Evolutionary conservation across 2,329 filamentous ascomycete genomes (phyloP).

Genomic region (Fusarium liriodendri): DNA sequence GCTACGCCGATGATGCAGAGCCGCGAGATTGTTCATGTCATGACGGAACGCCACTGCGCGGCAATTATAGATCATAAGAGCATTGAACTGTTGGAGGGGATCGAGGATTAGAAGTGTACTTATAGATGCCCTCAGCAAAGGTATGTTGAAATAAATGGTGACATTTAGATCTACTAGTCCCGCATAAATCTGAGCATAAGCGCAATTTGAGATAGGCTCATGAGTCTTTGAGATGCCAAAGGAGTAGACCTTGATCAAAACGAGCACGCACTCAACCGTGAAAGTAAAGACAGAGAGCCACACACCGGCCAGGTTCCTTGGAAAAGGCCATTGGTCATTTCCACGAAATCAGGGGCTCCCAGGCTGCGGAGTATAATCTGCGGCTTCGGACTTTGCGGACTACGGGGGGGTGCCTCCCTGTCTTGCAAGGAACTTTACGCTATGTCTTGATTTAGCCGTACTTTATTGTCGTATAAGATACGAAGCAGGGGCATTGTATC

Average conservation of each 20-base stretch:
- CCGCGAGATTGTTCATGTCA: slow-evolving; percentile 16
- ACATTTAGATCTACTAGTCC: too few relatives aligned
- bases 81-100: slow-evolving; percentile 11
- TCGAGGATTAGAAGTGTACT: not conserved
- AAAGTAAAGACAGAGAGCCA: too few relatives aligned
- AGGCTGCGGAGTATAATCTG: not conserved
- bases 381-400: not conserved
- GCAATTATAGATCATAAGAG: slow-evolving; percentile 30
- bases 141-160: too few relatives aligned
- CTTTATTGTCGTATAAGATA: not conserved
- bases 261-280: too few relatives aligned
- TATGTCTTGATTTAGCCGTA: not conserved
- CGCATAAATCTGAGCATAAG: not conserved
- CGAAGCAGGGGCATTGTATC: not conserved
- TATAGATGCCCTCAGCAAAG: not conserved
- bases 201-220: not conserved
- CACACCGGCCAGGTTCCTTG: not conserved
- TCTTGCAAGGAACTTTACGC: not conserved
- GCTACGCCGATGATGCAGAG: slow-evolving; percentile 26
- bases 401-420: not conserved
- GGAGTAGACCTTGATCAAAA: too few relatives aligned
- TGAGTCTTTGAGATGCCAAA: not conserved
- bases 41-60: slow-evolving; percentile 14
- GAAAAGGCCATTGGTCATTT: not conserved
- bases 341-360: not conserved